Evolutionary conservation across 441 rosid genomes (phyloP), one percentile per base, ranked within the genome.

Genomic region (Populus hybrid): DNA sequence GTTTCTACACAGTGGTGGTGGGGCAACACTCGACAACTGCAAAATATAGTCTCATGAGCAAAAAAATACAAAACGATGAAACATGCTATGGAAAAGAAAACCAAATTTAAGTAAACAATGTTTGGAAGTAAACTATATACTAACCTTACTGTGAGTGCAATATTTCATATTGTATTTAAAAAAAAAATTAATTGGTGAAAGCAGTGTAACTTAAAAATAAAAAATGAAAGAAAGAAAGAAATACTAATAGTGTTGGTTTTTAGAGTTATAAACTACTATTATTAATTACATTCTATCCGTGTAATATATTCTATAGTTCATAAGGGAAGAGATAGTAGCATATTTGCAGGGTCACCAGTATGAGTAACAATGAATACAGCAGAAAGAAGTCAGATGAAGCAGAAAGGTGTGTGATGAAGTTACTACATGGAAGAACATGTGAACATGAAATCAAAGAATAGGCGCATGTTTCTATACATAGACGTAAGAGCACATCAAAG

Each of bases 1-100:
- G 84, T 91, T 90, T 83, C 98, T 90, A 82, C 91, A 89, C 77
- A 90, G 87, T 71, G 98, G 98, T 57, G 98, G 98, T n/a, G 98
- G 99, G 78, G 92, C 93, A 76, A 90, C 89, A 85, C 86, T 89
- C 53, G 98, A 91, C 73, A 92, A 82, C 99, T 96, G 94, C 87
- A 89, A 85, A 81, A 82, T 38, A 71, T 9, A 81, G 76, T 68
- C 73, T 71, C 32, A 73, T 40, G 78, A 20, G 42, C 36, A 74
- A 76, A 72, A 72, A 68, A 18, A 1, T 32, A 14, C 18, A 79
- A 26, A 73, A 74, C 23, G 40, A 40, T 1, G 61, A 18, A 53
- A 53, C 61, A 16, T 53, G 61, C n/a, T 53, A 18, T 53, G 61
- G 61, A 53, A 53, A 53, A 53, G 21, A 53, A 5, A 3, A 53